phyloP scores from a whole-genome alignment of 2,329 filamentous ascomycete species.

The Calonectria crousiana region DNA sequence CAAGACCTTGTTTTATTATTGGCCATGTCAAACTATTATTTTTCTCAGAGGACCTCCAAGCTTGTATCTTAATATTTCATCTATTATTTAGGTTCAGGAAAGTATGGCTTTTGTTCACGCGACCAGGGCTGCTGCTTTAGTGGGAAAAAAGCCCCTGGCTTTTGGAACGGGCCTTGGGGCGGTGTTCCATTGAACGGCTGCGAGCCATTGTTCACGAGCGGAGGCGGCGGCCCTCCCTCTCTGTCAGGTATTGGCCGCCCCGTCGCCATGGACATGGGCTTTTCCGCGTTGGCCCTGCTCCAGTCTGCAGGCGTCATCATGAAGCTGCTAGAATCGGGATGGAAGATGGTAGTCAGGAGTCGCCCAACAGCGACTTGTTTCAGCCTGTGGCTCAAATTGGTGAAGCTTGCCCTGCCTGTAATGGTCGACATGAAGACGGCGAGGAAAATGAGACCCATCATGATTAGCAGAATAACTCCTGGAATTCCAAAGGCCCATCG shows the following conservation, averaged over 20 bases:
- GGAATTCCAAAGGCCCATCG: slow-evolving; percentile 36
- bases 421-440: slow-evolving; percentile 19
- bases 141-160: neutral
- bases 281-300: slow-evolving; percentile 27
- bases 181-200: slow-evolving; percentile 5
- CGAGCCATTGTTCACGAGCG: neutral
- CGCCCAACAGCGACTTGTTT: slow-evolving; percentile 36
- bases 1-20: too few species aligned
- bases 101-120: neutral
- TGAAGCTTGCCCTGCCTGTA: slow-evolving; percentile 26
- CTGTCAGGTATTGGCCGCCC: slow-evolving; percentile 1
- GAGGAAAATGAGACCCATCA: slow-evolving; percentile 22
- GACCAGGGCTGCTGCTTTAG: neutral
- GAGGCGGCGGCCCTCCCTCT: neutral
- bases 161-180: neutral
- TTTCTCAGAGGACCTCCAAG: too few species aligned
- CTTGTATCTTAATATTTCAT: neutral
- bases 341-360: slow-evolving; percentile 31
- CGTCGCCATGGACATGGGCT: neutral
- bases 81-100: neutral
- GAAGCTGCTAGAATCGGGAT: slow-evolving; percentile 30
- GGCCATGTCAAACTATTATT: too few species aligned
- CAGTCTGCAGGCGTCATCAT: slow-evolving; percentile 27
- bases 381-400: slow-evolving; percentile 26
- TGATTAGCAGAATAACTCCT: slow-evolving; percentile 28